Percentiles rank a stretch among this genome's conserved stretches.
phyloP scores from a whole-genome alignment of 1,284 basidiomycete genomes.

The Abortiporus biennis region DNA sequence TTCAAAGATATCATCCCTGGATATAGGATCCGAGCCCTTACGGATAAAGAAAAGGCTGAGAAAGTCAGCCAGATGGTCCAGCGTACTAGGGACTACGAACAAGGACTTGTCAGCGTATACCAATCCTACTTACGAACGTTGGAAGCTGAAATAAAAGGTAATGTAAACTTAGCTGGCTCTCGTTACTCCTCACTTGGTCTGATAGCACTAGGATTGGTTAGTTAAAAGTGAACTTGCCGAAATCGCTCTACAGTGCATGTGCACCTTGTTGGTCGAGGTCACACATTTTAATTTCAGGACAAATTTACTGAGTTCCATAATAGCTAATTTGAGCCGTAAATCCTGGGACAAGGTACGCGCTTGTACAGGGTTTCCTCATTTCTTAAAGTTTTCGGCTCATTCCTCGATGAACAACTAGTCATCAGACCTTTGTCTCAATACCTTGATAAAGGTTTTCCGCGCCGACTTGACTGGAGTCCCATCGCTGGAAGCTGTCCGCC shows the following conservation, averaged over 20 bases:
- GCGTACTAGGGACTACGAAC: constrained; percentile 91
- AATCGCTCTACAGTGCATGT: constrained; percentile 80
- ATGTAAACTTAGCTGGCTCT: constrained; percentile 18
- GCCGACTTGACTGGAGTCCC: constrained; percentile 74
- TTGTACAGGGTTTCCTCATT: constrained; percentile 5
- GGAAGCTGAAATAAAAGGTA: constrained; percentile 85
- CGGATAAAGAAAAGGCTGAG: constrained; percentile 86
- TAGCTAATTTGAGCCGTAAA: constrained; percentile 79
- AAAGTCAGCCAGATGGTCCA: constrained; percentile 94
- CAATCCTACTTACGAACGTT: constrained; percentile 84
- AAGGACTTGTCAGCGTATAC: constrained; percentile 89
- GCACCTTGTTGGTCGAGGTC: constrained; percentile 75
- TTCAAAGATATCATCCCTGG: constrained; percentile 96
- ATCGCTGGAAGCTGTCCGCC: constrained; percentile 85
- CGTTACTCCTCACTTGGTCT: constrained; percentile 5
- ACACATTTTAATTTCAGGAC: constrained; percentile 97
- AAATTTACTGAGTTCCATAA: constrained; percentile 87
- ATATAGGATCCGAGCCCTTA: constrained; percentile 83
- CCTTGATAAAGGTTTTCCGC: constrained; percentile 78
- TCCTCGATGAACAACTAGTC: constrained; percentile 34
- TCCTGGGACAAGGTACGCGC: constrained; percentile 79
- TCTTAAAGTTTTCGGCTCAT: constrained; percentile 3
- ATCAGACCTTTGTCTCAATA: constrained; percentile 77
- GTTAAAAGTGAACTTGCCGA: constrained; percentile 70
- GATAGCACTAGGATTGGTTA: constrained; percentile 28